Base-by-base conservation (phyloP, 2,329 filamentous ascomycete genomes). In the Xylariaceae sp. region DNA sequence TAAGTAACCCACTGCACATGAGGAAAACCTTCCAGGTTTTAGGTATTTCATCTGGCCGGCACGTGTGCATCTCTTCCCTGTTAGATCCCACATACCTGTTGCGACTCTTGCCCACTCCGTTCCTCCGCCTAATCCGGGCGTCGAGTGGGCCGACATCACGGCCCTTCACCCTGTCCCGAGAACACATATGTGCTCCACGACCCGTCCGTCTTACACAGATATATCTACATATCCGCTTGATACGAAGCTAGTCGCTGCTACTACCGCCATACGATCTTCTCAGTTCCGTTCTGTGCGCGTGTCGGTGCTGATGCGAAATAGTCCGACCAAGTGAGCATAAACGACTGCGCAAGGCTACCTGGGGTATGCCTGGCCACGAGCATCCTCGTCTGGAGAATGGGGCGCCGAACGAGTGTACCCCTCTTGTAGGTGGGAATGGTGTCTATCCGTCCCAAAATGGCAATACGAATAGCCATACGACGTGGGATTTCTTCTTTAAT, bases 401-500 rank as follows among this genome's bases (percentile, higher is more conserved):
- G 36, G 60, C 60, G 8, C 43, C 55, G 12, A 43, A 65, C 39
- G 67, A 70, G 55, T 37, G 36, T 40, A 68, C 65, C 39, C 47
- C 65, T 54, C 57, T 70, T 26, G 22, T 68, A 44, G 58, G 58
- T 29, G 53, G 55, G 45, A 54, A 49, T n/a, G 50, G 56, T 51
- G n/a, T 40, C 29, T 22, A 40, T 16, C 30, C 16, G 22, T 4
- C 51, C 47, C 41, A 58, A 60, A 67, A 54, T 61, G 57, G 45
- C 63, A 61, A 15, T 54, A 39, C 16, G 41, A 51, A 60, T 61
- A 55, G 60, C 43, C 64, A 65, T 43, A 61, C 63, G 47, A 62
- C 67, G 16, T 64, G 62, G 57, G 61, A 68, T 12, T 78, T 83
- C 65, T 73, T 84, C 58, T 72, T 81, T 62, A 73, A 80, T 59